These are phyloP conservation scores for Claviceps capensis DNA, from an alignment of 2,329 filamentous ascomycete species.

Conservation along the genomic window DNA sequence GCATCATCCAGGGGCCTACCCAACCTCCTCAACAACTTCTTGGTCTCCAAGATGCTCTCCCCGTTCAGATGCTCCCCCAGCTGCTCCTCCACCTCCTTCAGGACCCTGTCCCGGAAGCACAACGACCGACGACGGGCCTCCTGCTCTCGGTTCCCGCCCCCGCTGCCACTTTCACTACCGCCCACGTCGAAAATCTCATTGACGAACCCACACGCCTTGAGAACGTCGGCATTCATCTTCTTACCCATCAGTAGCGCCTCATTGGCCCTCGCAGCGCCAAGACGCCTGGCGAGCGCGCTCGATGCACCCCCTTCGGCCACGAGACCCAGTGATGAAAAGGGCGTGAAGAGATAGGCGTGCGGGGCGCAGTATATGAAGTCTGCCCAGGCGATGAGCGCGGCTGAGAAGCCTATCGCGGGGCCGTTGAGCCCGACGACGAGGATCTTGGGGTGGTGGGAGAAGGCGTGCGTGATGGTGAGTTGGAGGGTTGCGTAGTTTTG, in stretches of 20 bases:
- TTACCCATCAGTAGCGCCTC: constrained; percentile 89
- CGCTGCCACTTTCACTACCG: constrained; percentile 12
- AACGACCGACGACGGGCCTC: too few relatives aligned
- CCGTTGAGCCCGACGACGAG: constrained; percentile 86
- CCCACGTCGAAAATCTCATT: constrained; percentile 62
- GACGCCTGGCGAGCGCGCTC: constrained; percentile 60
- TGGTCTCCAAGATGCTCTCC: constrained; percentile 70
- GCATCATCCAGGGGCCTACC: constrained; percentile 59
- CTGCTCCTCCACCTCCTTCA: constrained; percentile 67
- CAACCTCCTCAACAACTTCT: constrained; percentile 64
- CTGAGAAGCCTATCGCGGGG: constrained; percentile 76
- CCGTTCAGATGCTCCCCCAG: constrained; percentile 69
- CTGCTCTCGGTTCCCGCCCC: too few relatives aligned
- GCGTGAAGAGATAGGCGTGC: constrained; percentile 73
- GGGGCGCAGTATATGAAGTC: constrained; percentile 89
- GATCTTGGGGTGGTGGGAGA: constrained; percentile 89
- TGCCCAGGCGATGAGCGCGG: constrained; percentile 66
- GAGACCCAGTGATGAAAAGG: constrained; percentile 79
- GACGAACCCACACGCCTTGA: constrained; percentile 66
- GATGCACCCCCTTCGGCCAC: constrained; percentile 80
- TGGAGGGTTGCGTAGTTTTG: constrained; percentile 69
- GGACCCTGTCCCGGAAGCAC: constrained; percentile 53
- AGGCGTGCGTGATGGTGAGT: constrained; percentile 76
- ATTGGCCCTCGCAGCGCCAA: constrained; percentile 73
- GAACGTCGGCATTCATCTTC: constrained; percentile 57